Evolutionary conservation across 2,329 filamentous ascomycete genomes (phyloP).

Genomic region (Xylaria multiplex): DNA sequence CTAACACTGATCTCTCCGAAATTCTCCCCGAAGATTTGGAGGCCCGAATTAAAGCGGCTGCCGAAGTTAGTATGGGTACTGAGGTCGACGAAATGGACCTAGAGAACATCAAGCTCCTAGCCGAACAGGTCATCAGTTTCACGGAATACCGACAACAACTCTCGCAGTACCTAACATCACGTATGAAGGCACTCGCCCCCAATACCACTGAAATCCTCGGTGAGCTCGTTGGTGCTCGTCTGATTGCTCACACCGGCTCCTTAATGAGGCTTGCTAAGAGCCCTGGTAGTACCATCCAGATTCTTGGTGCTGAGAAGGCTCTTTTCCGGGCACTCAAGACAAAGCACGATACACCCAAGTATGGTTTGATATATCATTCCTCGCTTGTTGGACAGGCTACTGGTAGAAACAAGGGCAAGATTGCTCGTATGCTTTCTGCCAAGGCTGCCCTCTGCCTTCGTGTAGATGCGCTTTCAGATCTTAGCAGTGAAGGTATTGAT

Average conservation of each 20-base stretch:
- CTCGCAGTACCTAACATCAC: slow-evolving; percentile 85
- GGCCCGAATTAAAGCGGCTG: slow-evolving; percentile 87
- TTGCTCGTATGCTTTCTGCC: slow-evolving; percentile 92
- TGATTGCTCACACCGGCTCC: slow-evolving; percentile 94
- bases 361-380: slow-evolving; percentile 92
- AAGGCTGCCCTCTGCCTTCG: slow-evolving; percentile 94
- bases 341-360: slow-evolving; percentile 98
- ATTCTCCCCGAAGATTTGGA: slow-evolving; percentile 97
- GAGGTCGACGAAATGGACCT: slow-evolving; percentile 94
- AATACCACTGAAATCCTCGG: slow-evolving; percentile 95
- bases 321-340: slow-evolving; percentile 98
- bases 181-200: slow-evolving; percentile 96
- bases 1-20: slow-evolving; percentile 81
- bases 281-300: slow-evolving; percentile 95
- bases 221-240: slow-evolving; percentile 90
- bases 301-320: slow-evolving; percentile 97
- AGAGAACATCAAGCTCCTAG: slow-evolving; percentile 89
- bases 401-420: slow-evolving; percentile 99
- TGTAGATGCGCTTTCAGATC: slow-evolving; percentile 87
- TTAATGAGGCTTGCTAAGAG: slow-evolving; percentile 95
- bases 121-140: slow-evolving; percentile 92
- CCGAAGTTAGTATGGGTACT: slow-evolving; percentile 98
- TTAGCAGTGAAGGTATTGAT: slow-evolving; percentile 71
- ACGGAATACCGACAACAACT: slow-evolving; percentile 90
- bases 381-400: slow-evolving; percentile 96